Evolutionary conservation across 805 yeast genomes (phyloP).

Genomic region (Lipomyces anomalus): DNA sequence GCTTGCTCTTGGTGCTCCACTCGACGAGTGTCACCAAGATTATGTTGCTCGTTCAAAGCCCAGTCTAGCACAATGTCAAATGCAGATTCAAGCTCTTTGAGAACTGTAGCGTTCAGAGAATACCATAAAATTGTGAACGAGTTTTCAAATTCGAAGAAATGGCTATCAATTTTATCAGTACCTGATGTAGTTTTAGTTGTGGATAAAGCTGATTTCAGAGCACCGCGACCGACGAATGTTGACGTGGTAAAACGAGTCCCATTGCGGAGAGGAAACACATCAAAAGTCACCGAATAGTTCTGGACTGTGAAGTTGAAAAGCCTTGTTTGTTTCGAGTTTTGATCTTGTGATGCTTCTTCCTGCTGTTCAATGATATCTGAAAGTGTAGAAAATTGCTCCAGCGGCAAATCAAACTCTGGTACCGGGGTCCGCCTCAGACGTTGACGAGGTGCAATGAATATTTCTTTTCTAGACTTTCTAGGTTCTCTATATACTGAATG

Average conservation of each 20-base stretch:
- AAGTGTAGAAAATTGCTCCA: too few species aligned
- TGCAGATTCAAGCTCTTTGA: conserved; percentile 11
- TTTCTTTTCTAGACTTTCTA: conserved; percentile 12
- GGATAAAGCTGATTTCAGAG: conserved; percentile 8
- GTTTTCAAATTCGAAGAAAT: conserved; percentile 2
- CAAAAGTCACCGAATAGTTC: conserved; percentile 21
- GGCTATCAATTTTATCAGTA: background rate
- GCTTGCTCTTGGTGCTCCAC: conserved; percentile 8
- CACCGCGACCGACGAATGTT: conserved; percentile 19
- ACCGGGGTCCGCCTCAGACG: background rate
- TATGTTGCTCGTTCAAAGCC: conserved; percentile 19
- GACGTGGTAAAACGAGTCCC: conserved; percentile 9
- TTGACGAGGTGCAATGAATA: conserved; percentile 9
- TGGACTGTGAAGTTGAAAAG: conserved; percentile 12
- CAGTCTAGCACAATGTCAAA: conserved; percentile 9
- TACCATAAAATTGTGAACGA: conserved; percentile 7
- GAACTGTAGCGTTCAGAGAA: background rate
- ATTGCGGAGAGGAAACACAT: conserved; percentile 15
- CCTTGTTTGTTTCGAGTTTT: background rate
- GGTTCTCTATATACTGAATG: background rate
- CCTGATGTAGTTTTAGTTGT: background rate
- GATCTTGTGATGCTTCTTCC: background rate
- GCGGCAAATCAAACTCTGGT: background rate
- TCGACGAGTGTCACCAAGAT: background rate
- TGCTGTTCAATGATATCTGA: too few species aligned